A percentile compares a stretch with the other conserved stretches of the same genome.
Conservation (phyloP, 345 rosid genomes). For the Acer saccharum region DNA sequence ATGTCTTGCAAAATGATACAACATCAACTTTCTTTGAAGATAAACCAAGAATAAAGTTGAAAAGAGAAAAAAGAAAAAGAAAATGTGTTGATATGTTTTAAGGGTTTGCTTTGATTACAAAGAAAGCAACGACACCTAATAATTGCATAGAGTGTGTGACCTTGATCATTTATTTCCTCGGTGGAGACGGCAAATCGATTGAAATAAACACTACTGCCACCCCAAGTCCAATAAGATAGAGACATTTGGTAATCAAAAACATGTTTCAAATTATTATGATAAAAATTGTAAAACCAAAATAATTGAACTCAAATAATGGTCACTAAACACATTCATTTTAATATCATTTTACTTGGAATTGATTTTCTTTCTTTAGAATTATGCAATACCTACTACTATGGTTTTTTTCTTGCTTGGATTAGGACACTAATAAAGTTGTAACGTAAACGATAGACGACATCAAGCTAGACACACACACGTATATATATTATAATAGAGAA, state of each 20-base stretch:
- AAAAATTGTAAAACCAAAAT: neutral
- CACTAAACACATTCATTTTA: neutral
- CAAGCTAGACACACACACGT: neutral
- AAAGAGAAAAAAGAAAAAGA: neutral
- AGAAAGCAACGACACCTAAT: conserved; percentile 26
- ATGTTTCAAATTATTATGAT: conserved; percentile 8
- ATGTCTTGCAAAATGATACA: neutral
- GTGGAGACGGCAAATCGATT: conserved; percentile 6
- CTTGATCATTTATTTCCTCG: conserved; percentile 3
- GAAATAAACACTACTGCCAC: conserved; percentile 1
- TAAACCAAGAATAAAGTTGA: conserved; percentile 2
- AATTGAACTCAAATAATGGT: conserved; percentile 2
- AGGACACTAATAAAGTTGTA: neutral
- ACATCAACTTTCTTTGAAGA: neutral
- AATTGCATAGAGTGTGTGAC: conserved; percentile 10
- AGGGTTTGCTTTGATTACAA: conserved; percentile 26
- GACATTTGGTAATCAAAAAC: neutral
- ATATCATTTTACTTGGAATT: neutral
- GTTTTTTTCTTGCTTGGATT: neutral
- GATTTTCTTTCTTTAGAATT: neutral
- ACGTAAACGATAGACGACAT: neutral
- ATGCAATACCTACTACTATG: neutral
- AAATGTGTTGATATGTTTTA: neutral
- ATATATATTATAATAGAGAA: neutral
- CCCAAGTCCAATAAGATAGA: conserved; percentile 9